phyloP scores from a whole-genome alignment of 31 red algal genomes.

The Porphyra umbilicalis region DNA sequence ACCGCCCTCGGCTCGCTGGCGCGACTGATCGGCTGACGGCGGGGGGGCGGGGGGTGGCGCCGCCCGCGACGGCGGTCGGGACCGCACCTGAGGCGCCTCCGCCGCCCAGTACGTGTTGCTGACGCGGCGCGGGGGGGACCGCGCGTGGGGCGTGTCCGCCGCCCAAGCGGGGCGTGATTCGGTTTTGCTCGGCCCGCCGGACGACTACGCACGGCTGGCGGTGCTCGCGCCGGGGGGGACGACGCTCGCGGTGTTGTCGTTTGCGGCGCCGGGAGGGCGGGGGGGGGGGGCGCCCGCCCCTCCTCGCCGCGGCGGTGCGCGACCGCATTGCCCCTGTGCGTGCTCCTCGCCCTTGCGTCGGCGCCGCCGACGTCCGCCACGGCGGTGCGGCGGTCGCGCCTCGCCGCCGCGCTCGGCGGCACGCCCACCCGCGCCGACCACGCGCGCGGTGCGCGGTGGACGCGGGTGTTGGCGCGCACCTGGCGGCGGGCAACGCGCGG shows the following conservation, averaged over 20 bases:
- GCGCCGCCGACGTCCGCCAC: background rate
- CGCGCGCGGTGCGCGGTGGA: background rate
- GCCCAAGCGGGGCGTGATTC: background rate
- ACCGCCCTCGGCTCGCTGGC: no score
- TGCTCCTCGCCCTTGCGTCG: background rate
- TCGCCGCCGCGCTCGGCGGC: background rate
- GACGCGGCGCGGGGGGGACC: background rate
- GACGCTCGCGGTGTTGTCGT: background rate
- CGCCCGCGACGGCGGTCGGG: background rate
- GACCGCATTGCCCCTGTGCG: background rate
- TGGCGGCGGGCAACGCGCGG: background rate
- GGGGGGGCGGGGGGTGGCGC: background rate
- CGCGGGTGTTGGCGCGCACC: background rate
- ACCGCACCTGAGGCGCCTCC: background rate
- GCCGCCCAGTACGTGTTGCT: background rate
- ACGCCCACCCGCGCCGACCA: background rate
- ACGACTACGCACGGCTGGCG: background rate
- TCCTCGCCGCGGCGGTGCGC: background rate
- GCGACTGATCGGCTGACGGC: background rate
- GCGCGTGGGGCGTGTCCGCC: background rate
- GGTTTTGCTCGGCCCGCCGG: background rate
- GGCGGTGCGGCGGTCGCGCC: background rate
- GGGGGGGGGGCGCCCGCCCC: background rate
- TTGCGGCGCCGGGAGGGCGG: background rate
- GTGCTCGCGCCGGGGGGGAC: background rate